phyloP scores from a whole-genome alignment of 139 green algal species.

The Chlamydomonas asymmetrica region DNA sequence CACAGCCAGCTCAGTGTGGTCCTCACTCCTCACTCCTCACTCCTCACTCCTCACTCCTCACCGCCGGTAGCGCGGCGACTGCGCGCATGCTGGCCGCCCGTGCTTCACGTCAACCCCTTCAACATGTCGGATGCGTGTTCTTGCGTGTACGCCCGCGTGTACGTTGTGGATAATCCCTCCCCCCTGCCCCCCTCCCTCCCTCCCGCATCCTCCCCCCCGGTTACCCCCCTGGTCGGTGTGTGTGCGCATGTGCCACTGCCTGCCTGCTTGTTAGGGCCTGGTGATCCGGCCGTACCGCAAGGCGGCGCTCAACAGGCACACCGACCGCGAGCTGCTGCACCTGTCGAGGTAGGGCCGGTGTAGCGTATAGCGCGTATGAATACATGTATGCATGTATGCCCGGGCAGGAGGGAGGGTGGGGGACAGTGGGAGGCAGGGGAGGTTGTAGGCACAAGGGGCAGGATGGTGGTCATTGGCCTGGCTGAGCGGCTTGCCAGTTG shows the following conservation, averaged over 20 bases:
- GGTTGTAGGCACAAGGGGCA: too few species aligned
- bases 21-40: background rate
- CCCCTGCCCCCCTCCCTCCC: background rate
- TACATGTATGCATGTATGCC: too few species aligned
- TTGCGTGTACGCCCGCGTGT: too few species aligned
- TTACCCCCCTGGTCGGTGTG: background rate
- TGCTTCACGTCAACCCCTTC: too few species aligned
- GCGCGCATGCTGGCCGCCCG: too few species aligned
- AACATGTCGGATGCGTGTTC: background rate
- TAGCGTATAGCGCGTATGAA: too few species aligned
- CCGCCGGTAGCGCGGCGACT: background rate
- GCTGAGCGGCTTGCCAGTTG: too few species aligned
- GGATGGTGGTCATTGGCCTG: too few species aligned
- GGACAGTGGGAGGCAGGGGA: too few species aligned
- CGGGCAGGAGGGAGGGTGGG: too few species aligned
- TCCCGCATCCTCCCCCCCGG: background rate
- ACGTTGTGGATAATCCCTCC: background rate
- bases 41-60: background rate
- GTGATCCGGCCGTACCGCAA: conserved; percentile 89
- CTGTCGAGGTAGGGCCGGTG: conserved; percentile 63
- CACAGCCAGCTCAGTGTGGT: background rate
- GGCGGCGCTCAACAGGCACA: conserved; percentile 69
- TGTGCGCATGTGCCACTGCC: conserved; percentile 85
- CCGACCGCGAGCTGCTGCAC: conserved; percentile 85
- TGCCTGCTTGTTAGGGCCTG: conserved; percentile 93